phyloP scores from a whole-genome alignment of 352 stramenopile species.

The Globisporangium solare region DNA sequence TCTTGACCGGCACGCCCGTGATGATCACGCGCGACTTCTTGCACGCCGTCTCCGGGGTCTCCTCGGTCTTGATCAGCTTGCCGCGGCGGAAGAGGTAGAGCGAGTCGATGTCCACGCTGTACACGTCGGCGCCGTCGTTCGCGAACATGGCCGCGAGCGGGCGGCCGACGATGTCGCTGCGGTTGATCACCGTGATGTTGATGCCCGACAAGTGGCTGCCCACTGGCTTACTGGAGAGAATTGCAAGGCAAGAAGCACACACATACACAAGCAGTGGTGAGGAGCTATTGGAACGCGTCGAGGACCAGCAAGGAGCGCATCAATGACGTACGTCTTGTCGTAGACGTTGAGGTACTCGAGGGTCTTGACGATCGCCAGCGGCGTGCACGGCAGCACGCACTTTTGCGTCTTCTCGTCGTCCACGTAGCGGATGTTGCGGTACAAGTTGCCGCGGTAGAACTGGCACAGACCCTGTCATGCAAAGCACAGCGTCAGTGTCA shows the following conservation, averaged over 20 bases:
- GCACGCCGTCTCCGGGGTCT: constrained; percentile 85
- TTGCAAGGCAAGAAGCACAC: constrained; percentile 3
- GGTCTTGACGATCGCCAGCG: constrained; percentile 94
- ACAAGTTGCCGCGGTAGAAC: constrained; percentile 96
- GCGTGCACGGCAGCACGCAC: constrained; percentile 96
- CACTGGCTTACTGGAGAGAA: constrained; percentile 24
- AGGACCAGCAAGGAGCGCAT: neutral
- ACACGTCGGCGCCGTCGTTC: constrained; percentile 94
- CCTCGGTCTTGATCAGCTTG: constrained; percentile 83
- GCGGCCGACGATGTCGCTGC: constrained; percentile 95
- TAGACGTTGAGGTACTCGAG: constrained; percentile 90
- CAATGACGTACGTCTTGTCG: constrained; percentile 47
- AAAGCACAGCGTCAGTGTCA: too few relatives aligned
- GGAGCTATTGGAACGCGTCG: neutral
- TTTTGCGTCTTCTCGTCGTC: constrained; percentile 90
- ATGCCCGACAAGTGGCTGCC: constrained; percentile 76
- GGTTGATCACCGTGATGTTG: constrained; percentile 95
- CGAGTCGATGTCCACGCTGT: constrained; percentile 94
- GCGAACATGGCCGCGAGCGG: constrained; percentile 94
- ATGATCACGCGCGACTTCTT: constrained; percentile 92
- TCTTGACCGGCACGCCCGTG: constrained; percentile 91
- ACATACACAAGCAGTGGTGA: neutral
- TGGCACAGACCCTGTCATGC: constrained; percentile 79
- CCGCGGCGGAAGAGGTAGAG: constrained; percentile 93
- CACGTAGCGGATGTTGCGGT: constrained; percentile 96